Base-by-base conservation (phyloP, 768 basidiomycete genomes). In the Tylopilus vinaceipallidus region DNA sequence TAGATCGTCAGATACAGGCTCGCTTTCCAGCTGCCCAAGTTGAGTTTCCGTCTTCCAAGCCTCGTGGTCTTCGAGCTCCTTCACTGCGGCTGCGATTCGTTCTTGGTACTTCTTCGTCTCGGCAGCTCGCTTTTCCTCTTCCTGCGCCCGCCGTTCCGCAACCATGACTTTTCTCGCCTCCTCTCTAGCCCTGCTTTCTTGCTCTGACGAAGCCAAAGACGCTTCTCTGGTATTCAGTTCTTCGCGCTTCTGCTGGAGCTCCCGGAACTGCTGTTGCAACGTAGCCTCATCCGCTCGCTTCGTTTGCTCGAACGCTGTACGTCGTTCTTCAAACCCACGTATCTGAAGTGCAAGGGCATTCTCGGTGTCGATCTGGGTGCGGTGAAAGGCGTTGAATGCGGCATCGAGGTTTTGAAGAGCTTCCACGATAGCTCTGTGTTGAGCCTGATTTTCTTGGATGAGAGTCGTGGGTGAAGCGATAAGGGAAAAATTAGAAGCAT, bases 131-230 rank as follows among this genome's bases (percentile, higher is more conserved):
- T 30, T 56, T 29, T 67, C 65, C 22, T 65, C 61, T 42, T 69
- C 66, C 33, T 55, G 58, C 4, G 50, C 62, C 23, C 57, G 67
- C 24, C 65, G 58, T 20, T 60, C 54, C 9, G 51, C 51, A 13
- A 56, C 32, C n/a, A 55, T 20, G 16, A 19, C 45, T 38, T 42
- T 58, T 36, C 58, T 56, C 11, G 50, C 57, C 19, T 63, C 63
- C 20, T 69, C 67, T 48, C 56, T 62, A 4, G 57, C 49, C 45
- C 38, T 63, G 20, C 33, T 48, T 37, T 67, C 67, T 45, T 52
- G 55, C 39, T 67, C 67, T 26, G 51, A 42, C 29, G 51, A 62
- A 29, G 36, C 36, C 30, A 68, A 35, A 27, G 29, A 33, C 6
- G 45, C 42, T 26, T 58, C 65, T 46, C 42, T 69, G 2, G 44